Conservation (phyloP, 257 asterid genomes). For the Scutellaria minor region DNA sequence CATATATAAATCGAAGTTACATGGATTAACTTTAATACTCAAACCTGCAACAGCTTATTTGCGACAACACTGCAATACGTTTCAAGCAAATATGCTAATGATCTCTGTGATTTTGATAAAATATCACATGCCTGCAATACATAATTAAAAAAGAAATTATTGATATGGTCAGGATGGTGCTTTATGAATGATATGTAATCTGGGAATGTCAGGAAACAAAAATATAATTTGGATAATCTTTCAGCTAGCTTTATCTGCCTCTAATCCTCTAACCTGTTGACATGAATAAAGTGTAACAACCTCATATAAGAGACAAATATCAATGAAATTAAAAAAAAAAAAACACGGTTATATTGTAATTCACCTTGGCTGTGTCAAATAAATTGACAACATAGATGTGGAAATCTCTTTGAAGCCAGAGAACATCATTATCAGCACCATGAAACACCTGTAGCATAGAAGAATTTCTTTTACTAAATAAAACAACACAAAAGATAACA, state of each 20-base stretch:
- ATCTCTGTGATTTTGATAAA: constrained; percentile 86
- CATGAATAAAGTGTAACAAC: constrained; percentile 28
- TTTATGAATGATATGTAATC: constrained; percentile 1
- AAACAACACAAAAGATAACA: constrained; percentile 5
- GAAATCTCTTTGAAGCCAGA: constrained; percentile 98
- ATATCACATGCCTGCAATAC: constrained; percentile 83
- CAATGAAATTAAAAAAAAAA: background rate
- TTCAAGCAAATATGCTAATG: constrained; percentile 92
- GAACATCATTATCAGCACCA: constrained; percentile 96
- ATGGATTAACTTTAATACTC: constrained; percentile 25
- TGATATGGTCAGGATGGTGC: constrained; percentile 21
- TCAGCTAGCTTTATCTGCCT: constrained; percentile 12
- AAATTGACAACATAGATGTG: constrained; percentile 91
- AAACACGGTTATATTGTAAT: constrained; percentile 5
- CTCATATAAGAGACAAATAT: background rate
- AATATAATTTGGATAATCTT: constrained; percentile 9
- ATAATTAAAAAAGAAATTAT: constrained; percentile 31
- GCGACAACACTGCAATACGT: constrained; percentile 67
- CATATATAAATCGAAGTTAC: background rate
- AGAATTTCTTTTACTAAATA: constrained; percentile 15
- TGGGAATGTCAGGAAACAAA: background rate
- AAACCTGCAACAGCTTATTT: constrained; percentile 86
- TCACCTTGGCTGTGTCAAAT: constrained; percentile 97
- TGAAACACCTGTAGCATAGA: constrained; percentile 77
- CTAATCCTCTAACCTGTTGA: constrained; percentile 26